A percentile compares a stretch with the other conserved stretches of the same genome.
Conservation (phyloP, 2,329 filamentous ascomycete species). For the Didymella sp. region DNA sequence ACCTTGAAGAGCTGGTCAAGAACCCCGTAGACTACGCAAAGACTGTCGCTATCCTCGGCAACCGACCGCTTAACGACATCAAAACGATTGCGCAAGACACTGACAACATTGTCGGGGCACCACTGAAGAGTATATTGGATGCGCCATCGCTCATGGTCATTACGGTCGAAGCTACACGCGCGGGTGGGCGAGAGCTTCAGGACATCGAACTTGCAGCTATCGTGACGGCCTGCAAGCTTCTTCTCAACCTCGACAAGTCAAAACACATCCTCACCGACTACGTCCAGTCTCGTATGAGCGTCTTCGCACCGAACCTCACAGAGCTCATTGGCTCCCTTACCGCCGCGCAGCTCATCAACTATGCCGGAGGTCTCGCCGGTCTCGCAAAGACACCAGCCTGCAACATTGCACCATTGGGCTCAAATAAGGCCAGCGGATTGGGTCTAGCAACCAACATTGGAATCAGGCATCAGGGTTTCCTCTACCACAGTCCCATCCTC, state of each 20-base stretch:
- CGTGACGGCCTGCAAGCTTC: constrained; percentile 82
- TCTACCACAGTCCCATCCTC: constrained; percentile 92
- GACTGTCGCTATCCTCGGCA: constrained; percentile 89
- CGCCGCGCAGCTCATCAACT: constrained; percentile 95
- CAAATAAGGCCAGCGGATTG: constrained; percentile 80
- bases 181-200: constrained; percentile 78
- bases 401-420: constrained; percentile 89
- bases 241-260: constrained; percentile 83
- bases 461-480: constrained; percentile 87
- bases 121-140: constrained; percentile 82
- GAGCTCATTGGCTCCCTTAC: constrained; percentile 89
- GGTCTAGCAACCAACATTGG: constrained; percentile 93
- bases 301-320: constrained; percentile 94
- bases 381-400: constrained; percentile 92
- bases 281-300: constrained; percentile 94
- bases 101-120: constrained; percentile 77
- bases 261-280: constrained; percentile 90
- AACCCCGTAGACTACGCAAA: constrained; percentile 96
- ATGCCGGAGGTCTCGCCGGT: constrained; percentile 84
- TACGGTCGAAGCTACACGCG: constrained; percentile 90
- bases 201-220: constrained; percentile 77
- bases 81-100: constrained; percentile 77
- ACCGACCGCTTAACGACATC: constrained; percentile 89
- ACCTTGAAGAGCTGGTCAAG: constrained; percentile 87
- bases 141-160: constrained; percentile 94